These are phyloP conservation scores for Globisporangium middletonii DNA, from an alignment of 352 stramenopile species.

Conservation along the genomic window DNA sequence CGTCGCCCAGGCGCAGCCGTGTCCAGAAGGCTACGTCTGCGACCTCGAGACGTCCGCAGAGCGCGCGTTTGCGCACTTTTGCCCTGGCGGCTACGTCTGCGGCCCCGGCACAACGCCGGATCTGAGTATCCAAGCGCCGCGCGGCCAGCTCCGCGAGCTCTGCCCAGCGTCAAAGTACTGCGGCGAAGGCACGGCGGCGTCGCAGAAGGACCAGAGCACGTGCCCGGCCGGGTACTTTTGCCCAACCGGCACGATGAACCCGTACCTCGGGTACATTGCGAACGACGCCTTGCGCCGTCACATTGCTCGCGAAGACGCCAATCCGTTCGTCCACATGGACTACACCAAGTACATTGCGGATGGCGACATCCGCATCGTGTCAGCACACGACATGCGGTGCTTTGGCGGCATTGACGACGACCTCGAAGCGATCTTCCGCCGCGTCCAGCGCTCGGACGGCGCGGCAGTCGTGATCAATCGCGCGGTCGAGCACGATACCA, in stretches of 20 bases:
- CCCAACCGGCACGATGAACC: slow-evolving; percentile 90
- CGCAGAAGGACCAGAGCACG: slow-evolving; percentile 57
- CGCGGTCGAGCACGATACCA: slow-evolving; percentile 64
- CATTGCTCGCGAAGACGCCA: slow-evolving; percentile 48
- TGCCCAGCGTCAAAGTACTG: slow-evolving; percentile 91
- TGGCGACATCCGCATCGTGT: slow-evolving; percentile 84
- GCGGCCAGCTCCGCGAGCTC: slow-evolving; percentile 83
- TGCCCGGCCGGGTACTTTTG: slow-evolving; percentile 95
- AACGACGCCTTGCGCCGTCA: slow-evolving; percentile 85
- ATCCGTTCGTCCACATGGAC: slow-evolving; percentile 66
- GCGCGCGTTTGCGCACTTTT: slow-evolving; percentile 66
- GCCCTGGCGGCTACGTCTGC: slow-evolving; percentile 92
- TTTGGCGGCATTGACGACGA: slow-evolving; percentile 86
- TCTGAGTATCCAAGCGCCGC: slow-evolving; percentile 78
- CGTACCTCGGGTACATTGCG: slow-evolving; percentile 79
- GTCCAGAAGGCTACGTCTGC: slow-evolving; percentile 93
- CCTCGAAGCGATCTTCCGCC: slow-evolving; percentile 49
- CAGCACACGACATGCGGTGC: slow-evolving; percentile 88
- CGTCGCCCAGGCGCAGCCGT: slow-evolving; percentile 87
- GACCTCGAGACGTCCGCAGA: slow-evolving; percentile 87
- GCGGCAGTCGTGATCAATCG: slow-evolving; percentile 40
- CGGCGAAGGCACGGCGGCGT: slow-evolving; percentile 77
- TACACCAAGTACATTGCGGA: slow-evolving; percentile 90
- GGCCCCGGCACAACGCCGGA: slow-evolving; percentile 93
- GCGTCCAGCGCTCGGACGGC: slow-evolving; percentile 8